Evolutionary conservation across 352 stramenopile genomes (phyloP), one percentile per base, ranked within the genome.

Genomic region (Elongisporangium undulatum): DNA sequence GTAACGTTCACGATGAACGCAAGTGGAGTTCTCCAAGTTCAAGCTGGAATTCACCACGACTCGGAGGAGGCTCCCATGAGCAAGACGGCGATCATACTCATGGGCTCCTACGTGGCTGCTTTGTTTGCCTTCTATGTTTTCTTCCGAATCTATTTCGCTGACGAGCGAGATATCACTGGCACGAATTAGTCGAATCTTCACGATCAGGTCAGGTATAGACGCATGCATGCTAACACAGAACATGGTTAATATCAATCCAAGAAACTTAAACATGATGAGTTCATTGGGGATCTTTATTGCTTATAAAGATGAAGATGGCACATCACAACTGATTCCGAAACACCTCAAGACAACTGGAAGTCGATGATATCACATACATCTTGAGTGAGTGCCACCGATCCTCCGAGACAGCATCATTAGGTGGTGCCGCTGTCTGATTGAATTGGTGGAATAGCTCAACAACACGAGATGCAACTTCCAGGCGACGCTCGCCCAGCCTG

Each of bases 1-100:
- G 84, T 95, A 49, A 95, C 86, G n/a, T 84, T 95, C 41, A 92
- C 79, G 26, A 95, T 95, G 80, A 92, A 92, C 64, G 75, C 79
- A 1, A 95, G 83, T 58, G 86, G 86, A 6, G 85, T 95, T 52
- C 66, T 95, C 20, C 86, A 95, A 62, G 86, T 95, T 29, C 78
- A 89, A 63, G 86, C 84, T 0, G 84, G 86, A 12, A 74, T 92
- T 49, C 80, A 92, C 53, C 84, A 94, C 63, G 83, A 92, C 56
- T 80, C 71, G 1, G 82, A 92, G 62, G 84, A 90, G 57, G 61
- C 75, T 12, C 82, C 84, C 19, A 94, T 92, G 82, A 89, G 82
- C 6, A 90, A 72, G 56, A 57, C 73, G 16, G 84, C 79, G 19
- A 60, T 91, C 15, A 66, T 70, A 24, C 17, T 70, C 24, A 63